Evolutionary conservation across 1,139 yeast species (phyloP), one percentile per base, ranked within the genome.

Genomic region (Yamadazyma diddensiae): DNA sequence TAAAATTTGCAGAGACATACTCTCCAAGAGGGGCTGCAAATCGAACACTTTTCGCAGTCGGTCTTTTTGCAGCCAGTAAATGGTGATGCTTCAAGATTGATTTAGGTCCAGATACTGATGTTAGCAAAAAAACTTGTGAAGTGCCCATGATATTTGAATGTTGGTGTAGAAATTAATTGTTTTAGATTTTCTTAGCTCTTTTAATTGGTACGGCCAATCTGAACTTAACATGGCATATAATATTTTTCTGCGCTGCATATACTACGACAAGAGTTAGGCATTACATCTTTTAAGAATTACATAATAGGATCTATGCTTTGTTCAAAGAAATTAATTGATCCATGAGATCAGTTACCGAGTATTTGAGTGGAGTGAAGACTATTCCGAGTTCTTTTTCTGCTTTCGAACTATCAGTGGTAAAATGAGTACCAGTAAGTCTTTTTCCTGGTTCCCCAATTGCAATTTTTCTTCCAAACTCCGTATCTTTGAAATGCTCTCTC

Each of bases 281-380:
- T n/a, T n/a, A n/a, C n/a, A n/a, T n/a, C n/a, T n/a, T n/a, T n/a
- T n/a, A n/a, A n/a, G n/a, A n/a, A n/a, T n/a, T n/a, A n/a, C n/a
- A n/a, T n/a, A n/a, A n/a, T n/a, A n/a, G n/a, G n/a, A n/a, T n/a
- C 24, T 21, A 9, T 18, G n/a, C 11, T 21, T 11, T 11, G n/a
- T 6, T 11, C 24, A 21, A 12, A 4, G 27, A 20, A 11, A 24
- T 15, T 15, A 24, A 8, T 12, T 16, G 25, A 15, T 12, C 13
- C 25, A 22, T 22, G 8, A 22, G n/a, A 45, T 71, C 78, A 27
- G 45, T 39, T 10, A 70, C 54, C 7, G 68, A 50, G 13, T 55
- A 45, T 28, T 61, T 60, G 34, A 72, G 49, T 12, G 57, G 50
- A 28, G 51, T 57, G 47, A 62, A 69, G 10, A 55, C 45, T 5